Percentiles rank a stretch among this genome's conserved stretches.
These are phyloP conservation scores for Coniferiporia sulphurascens DNA, from an alignment of 1,284 basidiomycete genomes.

Conservation along the genomic window DNA sequence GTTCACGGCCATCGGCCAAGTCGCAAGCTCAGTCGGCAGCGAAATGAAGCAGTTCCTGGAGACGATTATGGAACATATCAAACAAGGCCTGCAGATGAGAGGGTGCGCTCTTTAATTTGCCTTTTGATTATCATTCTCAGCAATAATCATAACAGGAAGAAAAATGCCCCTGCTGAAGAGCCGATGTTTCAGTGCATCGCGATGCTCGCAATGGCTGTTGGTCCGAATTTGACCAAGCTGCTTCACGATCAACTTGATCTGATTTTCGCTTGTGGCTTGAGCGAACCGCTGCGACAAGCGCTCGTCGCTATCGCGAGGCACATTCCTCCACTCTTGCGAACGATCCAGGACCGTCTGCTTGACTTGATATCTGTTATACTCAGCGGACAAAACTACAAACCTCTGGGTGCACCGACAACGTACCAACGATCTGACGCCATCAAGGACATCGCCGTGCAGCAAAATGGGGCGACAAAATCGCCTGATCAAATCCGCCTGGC, in stretches of 20 bases:
- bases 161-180: constrained; percentile 90
- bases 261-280: constrained; percentile 95
- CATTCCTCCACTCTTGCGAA: constrained; percentile 88
- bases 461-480: constrained; percentile 52
- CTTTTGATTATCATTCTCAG: constrained; percentile 20
- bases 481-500: constrained; percentile 83
- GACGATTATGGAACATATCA: constrained; percentile 86
- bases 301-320: constrained; percentile 83
- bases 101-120: constrained; percentile 50
- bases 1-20: constrained; percentile 75
- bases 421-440: constrained; percentile 49
- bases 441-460: constrained; percentile 52
- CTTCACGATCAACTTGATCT: constrained; percentile 95
- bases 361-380: constrained; percentile 80
- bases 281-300: constrained; percentile 84
- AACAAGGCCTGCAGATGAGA: constrained; percentile 79
- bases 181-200: constrained; percentile 98
- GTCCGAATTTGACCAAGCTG: constrained; percentile 92
- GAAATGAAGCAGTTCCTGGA: constrained; percentile 97
- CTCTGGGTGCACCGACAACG: constrained; percentile 73
- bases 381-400: constrained; percentile 79
- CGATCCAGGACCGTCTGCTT: constrained; percentile 90
- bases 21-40: constrained; percentile 86
- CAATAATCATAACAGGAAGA: constrained; percentile 53
- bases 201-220: constrained; percentile 93